Percentiles rank a stretch among this genome's conserved stretches.
These are phyloP conservation scores for Suhomyces bribrorum DNA, from an alignment of 1,139 yeast species.

Conservation along the genomic window DNA sequence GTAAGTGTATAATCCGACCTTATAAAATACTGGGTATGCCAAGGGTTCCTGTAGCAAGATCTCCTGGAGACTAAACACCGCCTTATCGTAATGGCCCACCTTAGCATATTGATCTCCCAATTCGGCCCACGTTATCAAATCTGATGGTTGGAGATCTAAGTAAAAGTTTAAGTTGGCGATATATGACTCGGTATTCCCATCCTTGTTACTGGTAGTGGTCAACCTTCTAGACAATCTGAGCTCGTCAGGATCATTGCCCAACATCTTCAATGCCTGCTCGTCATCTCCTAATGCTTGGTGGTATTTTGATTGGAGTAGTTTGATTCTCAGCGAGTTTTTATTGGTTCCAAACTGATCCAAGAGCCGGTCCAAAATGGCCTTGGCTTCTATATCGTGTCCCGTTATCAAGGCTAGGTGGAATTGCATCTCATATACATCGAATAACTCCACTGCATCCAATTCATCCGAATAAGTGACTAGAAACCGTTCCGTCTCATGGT, in stretches of 20 bases:
- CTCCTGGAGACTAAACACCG: conserved; percentile 69
- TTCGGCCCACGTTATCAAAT: conserved; percentile 76
- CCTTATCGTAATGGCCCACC: conserved; percentile 66
- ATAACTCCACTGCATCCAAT: conserved; percentile 52
- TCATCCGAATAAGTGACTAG: conserved; percentile 29
- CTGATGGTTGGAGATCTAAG: conserved; percentile 65
- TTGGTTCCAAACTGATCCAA: conserved; percentile 62
- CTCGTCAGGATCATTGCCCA: conserved; percentile 41
- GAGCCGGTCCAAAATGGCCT: conserved; percentile 59
- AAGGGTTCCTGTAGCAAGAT: conserved; percentile 65
- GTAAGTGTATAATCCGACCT: conserved; percentile 47
- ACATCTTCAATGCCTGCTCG: conserved; percentile 35
- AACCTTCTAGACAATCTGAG: conserved; percentile 35
- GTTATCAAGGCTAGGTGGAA: conserved; percentile 66
- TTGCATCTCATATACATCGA: conserved; percentile 66
- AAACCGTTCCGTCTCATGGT: conserved; percentile 25
- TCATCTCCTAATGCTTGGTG: conserved; percentile 54
- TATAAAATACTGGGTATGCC: conserved; percentile 71
- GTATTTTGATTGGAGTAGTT: conserved; percentile 57
- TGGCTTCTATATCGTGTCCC: conserved; percentile 72
- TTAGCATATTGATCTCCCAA: conserved; percentile 61
- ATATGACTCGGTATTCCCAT: conserved; percentile 34
- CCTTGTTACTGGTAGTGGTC: conserved; percentile 33
- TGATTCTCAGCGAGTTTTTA: conserved; percentile 54
- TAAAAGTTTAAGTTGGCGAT: conserved; percentile 51